phyloP scores from a whole-genome alignment of 2,329 filamentous ascomycete species.

The Incumbomyces lentus region DNA sequence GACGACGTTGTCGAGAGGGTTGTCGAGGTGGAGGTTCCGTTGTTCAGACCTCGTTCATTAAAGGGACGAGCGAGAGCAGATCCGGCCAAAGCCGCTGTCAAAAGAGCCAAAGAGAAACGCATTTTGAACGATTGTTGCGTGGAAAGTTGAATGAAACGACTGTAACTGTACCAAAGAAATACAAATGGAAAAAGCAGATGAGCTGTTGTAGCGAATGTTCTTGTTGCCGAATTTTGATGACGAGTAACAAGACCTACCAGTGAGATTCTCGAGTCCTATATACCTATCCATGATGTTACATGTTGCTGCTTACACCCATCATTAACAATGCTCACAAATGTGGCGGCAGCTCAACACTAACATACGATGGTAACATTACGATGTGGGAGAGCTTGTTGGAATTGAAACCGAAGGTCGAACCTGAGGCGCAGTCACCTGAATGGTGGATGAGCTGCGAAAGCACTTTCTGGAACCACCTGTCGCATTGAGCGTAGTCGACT shows the following conservation, averaged over 20 bases:
- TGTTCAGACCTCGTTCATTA: conserved; percentile 8
- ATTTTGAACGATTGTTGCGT: conserved; percentile 5
- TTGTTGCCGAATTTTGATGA: not conserved
- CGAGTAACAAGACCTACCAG: conserved; percentile 2
- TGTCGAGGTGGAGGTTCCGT: conserved; percentile 8
- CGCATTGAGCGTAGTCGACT: too few relatives aligned
- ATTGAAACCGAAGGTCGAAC: too few relatives aligned
- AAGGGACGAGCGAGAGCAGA: conserved; percentile 18
- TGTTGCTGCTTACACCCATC: not conserved
- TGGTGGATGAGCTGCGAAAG: too few relatives aligned
- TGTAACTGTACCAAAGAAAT: not conserved
- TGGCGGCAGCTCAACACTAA: not conserved
- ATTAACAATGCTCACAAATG: not conserved
- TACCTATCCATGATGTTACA: not conserved
- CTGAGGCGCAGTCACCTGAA: too few relatives aligned
- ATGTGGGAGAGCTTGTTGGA: not conserved
- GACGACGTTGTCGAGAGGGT: conserved; percentile 3
- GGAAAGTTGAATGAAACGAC: not conserved
- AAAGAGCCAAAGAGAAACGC: conserved; percentile 12
- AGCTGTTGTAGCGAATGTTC: conserved; percentile 5
- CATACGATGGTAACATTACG: conserved; percentile 1
- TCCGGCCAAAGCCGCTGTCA: conserved; percentile 18
- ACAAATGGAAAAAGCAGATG: not conserved
- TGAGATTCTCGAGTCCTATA: not conserved
- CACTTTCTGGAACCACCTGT: too few relatives aligned